Evolutionary conservation across 192 early-diverging fungal genomes (phyloP).

Genomic region (Funneliformis mosseae): DNA sequence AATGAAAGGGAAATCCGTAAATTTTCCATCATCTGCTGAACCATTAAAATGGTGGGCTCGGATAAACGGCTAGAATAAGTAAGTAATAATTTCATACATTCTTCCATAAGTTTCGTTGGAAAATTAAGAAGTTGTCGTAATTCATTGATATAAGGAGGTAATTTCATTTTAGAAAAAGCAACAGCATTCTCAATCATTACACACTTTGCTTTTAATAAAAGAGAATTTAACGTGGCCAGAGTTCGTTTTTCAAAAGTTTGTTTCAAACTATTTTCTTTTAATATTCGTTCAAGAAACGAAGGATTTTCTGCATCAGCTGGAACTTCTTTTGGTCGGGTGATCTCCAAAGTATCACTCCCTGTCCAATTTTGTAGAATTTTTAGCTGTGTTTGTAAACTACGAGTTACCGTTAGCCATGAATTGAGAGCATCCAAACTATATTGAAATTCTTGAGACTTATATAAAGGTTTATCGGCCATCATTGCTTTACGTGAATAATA

Average conservation of each 20-base stretch:
- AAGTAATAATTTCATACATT: slow-evolving; percentile 75
- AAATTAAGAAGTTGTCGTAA: slow-evolving; percentile 75
- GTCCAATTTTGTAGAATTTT: slow-evolving; percentile 84
- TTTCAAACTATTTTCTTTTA: slow-evolving; percentile 80
- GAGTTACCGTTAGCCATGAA: slow-evolving; percentile 75
- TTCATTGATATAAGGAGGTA: slow-evolving; percentile 68
- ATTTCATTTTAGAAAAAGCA: slow-evolving; percentile 68
- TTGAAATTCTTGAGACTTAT: slow-evolving; percentile 70
- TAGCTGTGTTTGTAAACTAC: slow-evolving; percentile 69
- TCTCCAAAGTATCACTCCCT: slow-evolving; percentile 66
- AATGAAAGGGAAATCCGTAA: slow-evolving; percentile 70
- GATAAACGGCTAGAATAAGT: slow-evolving; percentile 63
- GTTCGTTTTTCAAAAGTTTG: slow-evolving; percentile 75
- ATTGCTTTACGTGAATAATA: slow-evolving; percentile 72
- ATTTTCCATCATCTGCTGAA: slow-evolving; percentile 82
- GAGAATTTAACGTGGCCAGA: slow-evolving; percentile 60
- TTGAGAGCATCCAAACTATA: slow-evolving; percentile 70
- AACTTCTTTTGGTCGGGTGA: slow-evolving; percentile 56
- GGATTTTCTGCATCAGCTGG: slow-evolving; percentile 52
- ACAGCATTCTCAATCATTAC: slow-evolving; percentile 70
- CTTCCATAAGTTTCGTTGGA: slow-evolving; percentile 79
- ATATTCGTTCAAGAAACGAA: slow-evolving; percentile 83
- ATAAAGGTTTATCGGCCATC: slow-evolving; percentile 64
- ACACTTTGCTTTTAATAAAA: slow-evolving; percentile 64
- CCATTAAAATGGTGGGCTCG: slow-evolving; percentile 59